A percentile compares a stretch with the other conserved stretches of the same genome.
phyloP scores from a whole-genome alignment of 2,329 filamentous ascomycete species.

The Trichoderma lentiforme region DNA sequence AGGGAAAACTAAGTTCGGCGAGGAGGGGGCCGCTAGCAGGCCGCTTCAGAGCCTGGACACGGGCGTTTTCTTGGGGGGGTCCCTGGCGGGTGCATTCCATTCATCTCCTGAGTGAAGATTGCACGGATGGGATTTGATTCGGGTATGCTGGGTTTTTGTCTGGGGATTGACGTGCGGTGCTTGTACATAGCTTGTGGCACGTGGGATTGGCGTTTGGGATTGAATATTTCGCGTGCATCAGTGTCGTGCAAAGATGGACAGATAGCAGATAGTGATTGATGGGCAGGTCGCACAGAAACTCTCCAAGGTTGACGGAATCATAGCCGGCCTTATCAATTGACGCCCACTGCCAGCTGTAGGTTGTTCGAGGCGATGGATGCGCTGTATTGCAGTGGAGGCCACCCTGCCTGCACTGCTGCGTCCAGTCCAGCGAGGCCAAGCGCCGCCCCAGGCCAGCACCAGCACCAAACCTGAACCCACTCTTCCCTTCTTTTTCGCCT shows the following conservation, averaged over 20 bases:
- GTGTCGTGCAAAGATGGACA: not conserved
- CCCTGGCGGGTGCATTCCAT: not conserved
- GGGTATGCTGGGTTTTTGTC: not conserved
- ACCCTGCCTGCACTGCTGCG: not conserved
- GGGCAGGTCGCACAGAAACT: not conserved
- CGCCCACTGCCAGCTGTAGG: not conserved
- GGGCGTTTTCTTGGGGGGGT: not conserved
- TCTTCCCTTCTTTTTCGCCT: slow-evolving; percentile 16
- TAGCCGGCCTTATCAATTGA: not conserved
- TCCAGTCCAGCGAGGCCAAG: not conserved
- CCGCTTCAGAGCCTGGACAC: not conserved
- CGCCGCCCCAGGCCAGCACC: slow-evolving; percentile 1
- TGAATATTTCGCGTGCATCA: not conserved
- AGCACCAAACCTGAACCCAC: slow-evolving; percentile 19
- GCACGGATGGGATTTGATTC: not conserved
- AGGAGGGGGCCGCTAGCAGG: not conserved
- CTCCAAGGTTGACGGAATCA: no score
- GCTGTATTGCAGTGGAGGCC: not conserved
- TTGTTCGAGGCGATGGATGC: not conserved
- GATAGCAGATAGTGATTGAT: not conserved
- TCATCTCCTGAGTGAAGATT: not conserved
- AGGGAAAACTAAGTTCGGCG: not conserved
- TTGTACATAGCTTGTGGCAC: not conserved
- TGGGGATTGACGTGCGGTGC: not conserved
- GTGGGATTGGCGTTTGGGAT: not conserved